Percentiles rank a stretch among this genome's conserved stretches.
Evolutionary conservation across 192 early-diverging fungal genomes (phyloP).

Genomic region (Martensiomyces pterosporus): DNA sequence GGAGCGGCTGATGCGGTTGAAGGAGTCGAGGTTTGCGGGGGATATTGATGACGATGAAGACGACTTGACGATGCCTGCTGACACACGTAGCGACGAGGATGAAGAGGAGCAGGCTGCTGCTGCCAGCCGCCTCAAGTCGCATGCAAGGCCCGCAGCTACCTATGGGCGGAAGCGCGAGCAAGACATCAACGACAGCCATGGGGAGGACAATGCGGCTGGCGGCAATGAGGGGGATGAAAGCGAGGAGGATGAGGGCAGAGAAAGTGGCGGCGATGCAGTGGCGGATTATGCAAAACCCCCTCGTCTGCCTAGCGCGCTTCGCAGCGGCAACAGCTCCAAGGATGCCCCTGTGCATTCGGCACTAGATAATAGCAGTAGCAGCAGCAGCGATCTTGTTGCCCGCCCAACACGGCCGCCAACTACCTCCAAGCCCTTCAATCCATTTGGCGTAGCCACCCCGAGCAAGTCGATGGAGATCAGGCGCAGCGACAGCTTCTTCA

Average conservation of each 20-base stretch:
- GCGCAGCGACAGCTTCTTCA: constrained; percentile 46
- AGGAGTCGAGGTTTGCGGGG: constrained; percentile 26
- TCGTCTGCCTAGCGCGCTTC: no score
- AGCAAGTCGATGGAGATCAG: constrained; percentile 38
- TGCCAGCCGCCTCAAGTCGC: neutral
- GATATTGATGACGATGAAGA: constrained; percentile 10
- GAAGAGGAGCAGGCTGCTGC: constrained; percentile 9
- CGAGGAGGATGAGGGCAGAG: no score
- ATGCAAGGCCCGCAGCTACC: neutral
- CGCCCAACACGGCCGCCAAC: constrained; percentile 23
- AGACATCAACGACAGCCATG: no score
- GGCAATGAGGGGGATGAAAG: no score
- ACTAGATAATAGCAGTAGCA: neutral
- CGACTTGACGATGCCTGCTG: no score
- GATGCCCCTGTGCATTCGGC: no score
- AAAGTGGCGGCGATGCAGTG: no score
- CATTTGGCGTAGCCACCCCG: constrained; percentile 35
- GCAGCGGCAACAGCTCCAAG: no score
- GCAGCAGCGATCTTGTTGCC: constrained; percentile 7
- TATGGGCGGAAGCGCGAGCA: neutral
- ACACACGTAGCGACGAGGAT: neutral
- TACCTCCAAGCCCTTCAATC: constrained; percentile 44
- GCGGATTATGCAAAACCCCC: no score
- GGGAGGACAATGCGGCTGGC: no score
- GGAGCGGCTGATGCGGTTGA: constrained; percentile 64